A percentile compares a stretch with the other conserved stretches of the same genome.
Conservation (phyloP, 805 yeast genomes). For the Kregervanrija pseudodelftensis region DNA sequence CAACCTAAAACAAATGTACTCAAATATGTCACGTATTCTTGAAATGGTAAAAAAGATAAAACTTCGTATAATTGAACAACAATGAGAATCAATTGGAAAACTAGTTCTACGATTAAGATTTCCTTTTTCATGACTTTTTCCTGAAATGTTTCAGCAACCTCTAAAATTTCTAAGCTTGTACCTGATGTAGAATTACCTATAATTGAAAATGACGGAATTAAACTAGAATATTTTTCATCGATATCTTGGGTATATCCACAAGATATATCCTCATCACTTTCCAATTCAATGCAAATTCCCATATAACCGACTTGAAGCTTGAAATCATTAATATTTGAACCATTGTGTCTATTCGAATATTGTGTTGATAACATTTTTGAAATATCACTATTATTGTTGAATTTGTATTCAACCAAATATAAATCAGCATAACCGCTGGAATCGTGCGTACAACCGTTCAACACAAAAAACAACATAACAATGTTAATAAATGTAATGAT, state of each 20-base stretch:
- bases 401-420: constrained; percentile 8
- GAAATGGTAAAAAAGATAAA: constrained; percentile 9
- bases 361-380: constrained; percentile 6
- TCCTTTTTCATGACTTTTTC: constrained; percentile 7
- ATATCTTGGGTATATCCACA: constrained; percentile 12
- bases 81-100: constrained; percentile 5
- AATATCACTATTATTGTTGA: constrained; percentile 8
- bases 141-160: constrained; percentile 7
- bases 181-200: constrained; percentile 4
- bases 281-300: constrained; percentile 8
- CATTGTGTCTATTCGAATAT: constrained; percentile 7
- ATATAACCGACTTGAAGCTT: constrained; percentile 9
- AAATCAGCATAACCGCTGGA: constrained; percentile 6
- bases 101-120: constrained; percentile 9
- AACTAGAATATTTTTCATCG: constrained; percentile 1
- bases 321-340: constrained; percentile 7
- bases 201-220: constrained; percentile 12
- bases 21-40: constrained; percentile 2
- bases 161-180: constrained; percentile 8
- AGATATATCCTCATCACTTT: not conserved
- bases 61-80: constrained; percentile 7
- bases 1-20: not conserved
- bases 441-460: constrained; percentile 12
- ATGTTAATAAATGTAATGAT: constrained; percentile 8
- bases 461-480: constrained; percentile 11